Percentiles rank a stretch among this genome's conserved stretches.
Evolutionary conservation across 2,329 filamentous ascomycete species (phyloP).

Genomic region (Alternaria arborescens): DNA sequence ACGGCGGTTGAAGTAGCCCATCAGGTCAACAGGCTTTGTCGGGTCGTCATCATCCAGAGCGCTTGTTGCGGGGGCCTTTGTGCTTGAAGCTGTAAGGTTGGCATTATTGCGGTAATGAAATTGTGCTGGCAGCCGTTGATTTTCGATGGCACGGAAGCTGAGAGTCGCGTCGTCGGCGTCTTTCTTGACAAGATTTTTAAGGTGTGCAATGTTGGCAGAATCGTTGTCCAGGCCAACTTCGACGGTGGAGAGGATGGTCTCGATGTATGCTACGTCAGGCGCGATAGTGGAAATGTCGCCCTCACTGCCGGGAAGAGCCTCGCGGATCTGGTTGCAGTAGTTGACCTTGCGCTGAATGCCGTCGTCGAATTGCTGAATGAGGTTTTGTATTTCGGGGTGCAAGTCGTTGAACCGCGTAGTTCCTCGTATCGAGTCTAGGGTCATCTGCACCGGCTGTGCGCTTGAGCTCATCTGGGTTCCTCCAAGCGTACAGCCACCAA

Average conservation of each 20-base stretch:
- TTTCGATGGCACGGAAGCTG: slow-evolving; percentile 76
- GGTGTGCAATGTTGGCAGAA: slow-evolving; percentile 65
- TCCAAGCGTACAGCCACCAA: slow-evolving; percentile 36
- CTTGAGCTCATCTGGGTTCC: slow-evolving; percentile 37
- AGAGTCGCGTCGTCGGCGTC: slow-evolving; percentile 76
- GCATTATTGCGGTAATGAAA: slow-evolving; percentile 64
- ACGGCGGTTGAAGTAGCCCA: slow-evolving; percentile 57
- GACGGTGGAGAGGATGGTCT: slow-evolving; percentile 68
- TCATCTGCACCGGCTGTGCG: slow-evolving; percentile 42
- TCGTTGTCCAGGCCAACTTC: slow-evolving; percentile 71
- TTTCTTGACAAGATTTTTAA: slow-evolving; percentile 66
- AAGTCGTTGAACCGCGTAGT: slow-evolving; percentile 94
- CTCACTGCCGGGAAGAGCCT: slow-evolving; percentile 69
- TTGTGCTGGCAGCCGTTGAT: slow-evolving; percentile 73
- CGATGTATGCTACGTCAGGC: slow-evolving; percentile 70
- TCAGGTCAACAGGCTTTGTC: slow-evolving; percentile 54
- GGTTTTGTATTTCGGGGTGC: slow-evolving; percentile 78
- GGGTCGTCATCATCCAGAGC: slow-evolving; percentile 51
- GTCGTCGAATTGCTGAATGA: slow-evolving; percentile 80
- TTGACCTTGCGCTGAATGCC: slow-evolving; percentile 81
- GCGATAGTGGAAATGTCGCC: slow-evolving; percentile 70
- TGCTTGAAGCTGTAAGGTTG: slow-evolving; percentile 42
- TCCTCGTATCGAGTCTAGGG: slow-evolving; percentile 73
- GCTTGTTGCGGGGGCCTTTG: slow-evolving; percentile 35
- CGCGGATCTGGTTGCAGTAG: slow-evolving; percentile 77